phyloP scores from a whole-genome alignment of 2,329 filamentous ascomycete genomes.

The Venturia pyrina region DNA sequence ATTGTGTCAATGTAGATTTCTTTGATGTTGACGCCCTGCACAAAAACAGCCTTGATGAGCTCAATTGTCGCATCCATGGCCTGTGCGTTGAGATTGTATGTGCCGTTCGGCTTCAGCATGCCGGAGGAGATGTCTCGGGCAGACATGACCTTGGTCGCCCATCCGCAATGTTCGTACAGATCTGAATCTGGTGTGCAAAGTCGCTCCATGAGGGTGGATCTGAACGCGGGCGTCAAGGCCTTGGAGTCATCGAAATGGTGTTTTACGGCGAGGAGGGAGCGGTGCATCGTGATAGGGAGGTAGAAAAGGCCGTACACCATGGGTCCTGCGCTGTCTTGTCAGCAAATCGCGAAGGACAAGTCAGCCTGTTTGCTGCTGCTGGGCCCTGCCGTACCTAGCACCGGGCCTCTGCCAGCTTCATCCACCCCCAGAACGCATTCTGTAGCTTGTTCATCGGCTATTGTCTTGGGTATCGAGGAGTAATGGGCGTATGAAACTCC shows the following conservation, averaged over 20 bases:
- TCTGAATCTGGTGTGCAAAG: constrained; percentile 58
- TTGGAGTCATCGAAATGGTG: constrained; percentile 96
- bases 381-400: constrained; percentile 50
- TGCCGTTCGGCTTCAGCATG: constrained; percentile 56
- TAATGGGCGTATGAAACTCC: constrained; percentile 40
- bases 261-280: constrained; percentile 63
- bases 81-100: constrained; percentile 92
- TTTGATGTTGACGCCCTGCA: constrained; percentile 66
- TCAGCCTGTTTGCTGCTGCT: not conserved
- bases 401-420: constrained; percentile 86
- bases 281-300: constrained; percentile 51
- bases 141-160: constrained; percentile 72
- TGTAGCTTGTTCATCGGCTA: constrained; percentile 34
- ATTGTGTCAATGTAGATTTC: constrained; percentile 96
- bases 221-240: constrained; percentile 70
- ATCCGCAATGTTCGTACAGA: constrained; percentile 60
- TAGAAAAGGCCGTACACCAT: constrained; percentile 68
- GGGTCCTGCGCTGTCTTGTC: constrained; percentile 33
- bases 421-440: constrained; percentile 80
- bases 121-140: constrained; percentile 71
- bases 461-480: constrained; percentile 31
- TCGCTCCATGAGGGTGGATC: constrained; percentile 58
- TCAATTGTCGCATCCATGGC: constrained; percentile 85
- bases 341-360: constrained; percentile 15
- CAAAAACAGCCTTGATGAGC: constrained; percentile 68